Evolutionary conservation across 768 basidiomycete genomes (phyloP).

Genomic region (Hygrocybe coccinea): DNA sequence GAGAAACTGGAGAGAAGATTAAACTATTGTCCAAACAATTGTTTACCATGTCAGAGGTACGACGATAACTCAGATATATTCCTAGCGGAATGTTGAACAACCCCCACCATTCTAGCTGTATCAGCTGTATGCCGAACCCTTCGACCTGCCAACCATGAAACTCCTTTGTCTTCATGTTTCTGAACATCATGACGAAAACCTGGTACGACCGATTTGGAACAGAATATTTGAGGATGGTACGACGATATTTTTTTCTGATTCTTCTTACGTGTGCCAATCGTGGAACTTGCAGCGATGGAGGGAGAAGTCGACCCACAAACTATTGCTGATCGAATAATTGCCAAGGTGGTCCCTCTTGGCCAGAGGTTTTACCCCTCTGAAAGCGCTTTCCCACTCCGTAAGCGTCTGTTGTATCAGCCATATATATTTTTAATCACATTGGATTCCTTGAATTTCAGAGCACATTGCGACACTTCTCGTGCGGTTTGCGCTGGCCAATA

Average conservation of each 20-base stretch:
- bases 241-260: not conserved
- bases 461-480: conserved; percentile 73
- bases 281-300: conserved; percentile 43
- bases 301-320: conserved; percentile 51
- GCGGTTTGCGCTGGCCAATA: conserved; percentile 61
- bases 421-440: not conserved
- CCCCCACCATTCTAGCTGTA: conserved; percentile 56
- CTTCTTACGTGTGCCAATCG: conserved; percentile 1
- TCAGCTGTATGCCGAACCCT: conserved; percentile 80
- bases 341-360: conserved; percentile 65
- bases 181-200: conserved; percentile 79
- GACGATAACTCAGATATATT: conserved; percentile 15
- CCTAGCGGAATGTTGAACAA: not conserved
- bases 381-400: conserved; percentile 83
- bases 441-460: conserved; percentile 42
- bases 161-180: conserved; percentile 90
- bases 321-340: conserved; percentile 58
- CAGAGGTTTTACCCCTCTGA: conserved; percentile 89
- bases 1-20: conserved; percentile 60
- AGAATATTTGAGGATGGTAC: conserved; percentile 77
- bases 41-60: conserved; percentile 80
- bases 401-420: conserved; percentile 25
- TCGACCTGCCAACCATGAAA: conserved; percentile 77
- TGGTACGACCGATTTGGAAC: conserved; percentile 85
- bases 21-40: conserved; percentile 54